A percentile compares a stretch with the other conserved stretches of the same genome.
Evolutionary conservation across 345 rosid genomes (phyloP).

Genomic region (Lagerstroemia speciosa): DNA sequence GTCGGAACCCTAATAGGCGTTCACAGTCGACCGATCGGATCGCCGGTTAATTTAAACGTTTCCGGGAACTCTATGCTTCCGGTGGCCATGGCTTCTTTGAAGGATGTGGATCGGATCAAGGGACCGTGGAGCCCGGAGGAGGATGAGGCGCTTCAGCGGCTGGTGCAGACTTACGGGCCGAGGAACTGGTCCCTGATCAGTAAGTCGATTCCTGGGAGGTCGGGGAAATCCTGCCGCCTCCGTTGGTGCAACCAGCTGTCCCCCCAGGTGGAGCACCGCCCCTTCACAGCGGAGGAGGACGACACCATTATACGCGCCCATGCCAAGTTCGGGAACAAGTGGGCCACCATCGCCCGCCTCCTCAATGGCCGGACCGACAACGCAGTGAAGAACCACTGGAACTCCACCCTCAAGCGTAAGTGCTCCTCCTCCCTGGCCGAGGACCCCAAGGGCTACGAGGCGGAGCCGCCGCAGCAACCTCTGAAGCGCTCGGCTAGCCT

Average conservation of each 20-base stretch:
- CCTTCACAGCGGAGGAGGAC: slow-evolving; percentile 58
- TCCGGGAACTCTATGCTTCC: not conserved
- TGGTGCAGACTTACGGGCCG: slow-evolving; percentile 58
- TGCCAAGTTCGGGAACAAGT: slow-evolving; percentile 66
- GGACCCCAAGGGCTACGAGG: slow-evolving; percentile 21
- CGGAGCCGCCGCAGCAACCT: slow-evolving; percentile 23
- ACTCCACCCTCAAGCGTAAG: slow-evolving; percentile 70
- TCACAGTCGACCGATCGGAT: not conserved
- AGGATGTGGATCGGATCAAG: slow-evolving; percentile 62
- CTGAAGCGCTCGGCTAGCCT: slow-evolving; percentile 61
- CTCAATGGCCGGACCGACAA: slow-evolving; percentile 74
- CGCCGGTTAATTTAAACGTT: not conserved
- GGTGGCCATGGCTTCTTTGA: slow-evolving; percentile 11
- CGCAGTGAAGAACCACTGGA: slow-evolving; percentile 82
- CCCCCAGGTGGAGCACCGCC: slow-evolving; percentile 71
- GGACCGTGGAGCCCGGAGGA: slow-evolving; percentile 89
- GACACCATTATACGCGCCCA: slow-evolving; percentile 56
- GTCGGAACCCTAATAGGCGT: not conserved
- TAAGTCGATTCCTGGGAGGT: slow-evolving; percentile 75
- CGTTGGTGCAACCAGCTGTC: slow-evolving; percentile 89
- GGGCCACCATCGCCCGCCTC: slow-evolving; percentile 76
- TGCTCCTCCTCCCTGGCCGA: slow-evolving; percentile 32
- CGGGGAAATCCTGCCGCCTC: slow-evolving; percentile 72
- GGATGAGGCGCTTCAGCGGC: slow-evolving; percentile 52
- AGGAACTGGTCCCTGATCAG: slow-evolving; percentile 75